phyloP scores from a whole-genome alignment of 768 basidiomycete species.

The Naganishia friedmannii region DNA sequence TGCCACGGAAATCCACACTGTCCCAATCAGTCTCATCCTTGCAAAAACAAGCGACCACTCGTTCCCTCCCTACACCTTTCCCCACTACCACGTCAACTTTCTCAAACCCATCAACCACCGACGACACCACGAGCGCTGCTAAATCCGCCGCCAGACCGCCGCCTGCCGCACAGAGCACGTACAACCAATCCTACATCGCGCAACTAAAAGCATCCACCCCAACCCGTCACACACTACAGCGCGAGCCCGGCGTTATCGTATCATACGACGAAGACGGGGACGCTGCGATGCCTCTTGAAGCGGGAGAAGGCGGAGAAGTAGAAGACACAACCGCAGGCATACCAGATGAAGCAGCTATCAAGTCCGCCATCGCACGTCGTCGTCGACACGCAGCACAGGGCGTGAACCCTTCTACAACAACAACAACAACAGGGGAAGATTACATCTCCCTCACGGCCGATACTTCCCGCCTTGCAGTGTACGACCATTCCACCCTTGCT shows the following conservation, averaged over 20 bases:
- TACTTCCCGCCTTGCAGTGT: conserved; percentile 46
- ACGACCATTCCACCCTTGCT: conserved; percentile 35
- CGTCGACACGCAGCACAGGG: conserved; percentile 43
- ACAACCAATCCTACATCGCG: conserved; percentile 52
- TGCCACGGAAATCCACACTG: conserved; percentile 44
- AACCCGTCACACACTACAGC: conserved; percentile 36
- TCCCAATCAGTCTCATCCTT: conserved; percentile 39
- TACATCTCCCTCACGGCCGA: conserved; percentile 51
- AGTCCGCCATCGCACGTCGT: conserved; percentile 51
- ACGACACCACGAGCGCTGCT: no score
- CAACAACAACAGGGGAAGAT: conserved; percentile 41
- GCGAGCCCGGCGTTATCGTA: conserved; percentile 8
- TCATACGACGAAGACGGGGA: conserved; percentile 29
- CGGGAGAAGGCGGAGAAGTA: background rate
- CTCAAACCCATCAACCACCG: no score
- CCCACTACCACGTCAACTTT: conserved; percentile 18
- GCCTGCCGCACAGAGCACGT: conserved; percentile 31
- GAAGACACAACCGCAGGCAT: conserved; percentile 38
- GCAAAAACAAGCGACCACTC: conserved; percentile 37
- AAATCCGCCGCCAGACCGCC: background rate
- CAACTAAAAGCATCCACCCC: conserved; percentile 53
- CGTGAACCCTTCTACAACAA: conserved; percentile 25
- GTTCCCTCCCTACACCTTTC: conserved; percentile 9
- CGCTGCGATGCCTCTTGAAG: background rate
- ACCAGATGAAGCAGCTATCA: conserved; percentile 52